A percentile compares a stretch with the other conserved stretches of the same genome.
Conservation (phyloP, 176 grass and related monocot species). For the Ananas comosus region DNA sequence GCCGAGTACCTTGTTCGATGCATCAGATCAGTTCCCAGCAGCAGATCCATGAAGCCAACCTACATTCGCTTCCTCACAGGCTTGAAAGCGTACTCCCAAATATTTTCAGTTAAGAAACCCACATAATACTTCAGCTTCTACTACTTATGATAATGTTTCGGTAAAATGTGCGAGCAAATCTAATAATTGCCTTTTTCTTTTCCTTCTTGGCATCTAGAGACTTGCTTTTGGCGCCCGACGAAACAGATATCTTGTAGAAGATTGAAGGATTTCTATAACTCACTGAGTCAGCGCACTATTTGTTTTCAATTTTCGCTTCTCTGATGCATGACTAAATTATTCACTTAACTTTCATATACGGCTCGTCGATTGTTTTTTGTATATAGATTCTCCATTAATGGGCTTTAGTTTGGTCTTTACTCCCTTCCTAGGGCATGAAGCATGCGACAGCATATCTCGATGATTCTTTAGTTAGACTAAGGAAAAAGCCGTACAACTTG, state of each 20-base stretch:
- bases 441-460: neutral
- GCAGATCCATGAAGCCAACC: slow-evolving; percentile 82
- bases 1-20: slow-evolving; percentile 79
- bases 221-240: slow-evolving; percentile 87
- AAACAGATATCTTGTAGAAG: slow-evolving; percentile 79
- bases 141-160: slow-evolving; percentile 17
- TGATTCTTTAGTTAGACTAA: neutral
- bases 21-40: slow-evolving; percentile 59
- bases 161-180: slow-evolving; percentile 9
- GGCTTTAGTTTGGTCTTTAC: neutral
- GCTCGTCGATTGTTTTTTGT: too few relatives aligned
- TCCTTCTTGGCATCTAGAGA: slow-evolving; percentile 50
- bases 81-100: slow-evolving; percentile 94
- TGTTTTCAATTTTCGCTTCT: slow-evolving; percentile 13
- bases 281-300: slow-evolving; percentile 4
- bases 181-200: slow-evolving; percentile 11
- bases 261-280: slow-evolving; percentile 33
- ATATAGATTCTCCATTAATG: neutral
- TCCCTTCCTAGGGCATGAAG: neutral
- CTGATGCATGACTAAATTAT: neutral
- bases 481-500: neutral
- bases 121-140: slow-evolving; percentile 2
- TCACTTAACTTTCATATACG: neutral
- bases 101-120: slow-evolving; percentile 64
- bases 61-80: slow-evolving; percentile 96